phyloP scores from a whole-genome alignment of 2,329 filamentous ascomycete species.

The Xylaria digitata region DNA sequence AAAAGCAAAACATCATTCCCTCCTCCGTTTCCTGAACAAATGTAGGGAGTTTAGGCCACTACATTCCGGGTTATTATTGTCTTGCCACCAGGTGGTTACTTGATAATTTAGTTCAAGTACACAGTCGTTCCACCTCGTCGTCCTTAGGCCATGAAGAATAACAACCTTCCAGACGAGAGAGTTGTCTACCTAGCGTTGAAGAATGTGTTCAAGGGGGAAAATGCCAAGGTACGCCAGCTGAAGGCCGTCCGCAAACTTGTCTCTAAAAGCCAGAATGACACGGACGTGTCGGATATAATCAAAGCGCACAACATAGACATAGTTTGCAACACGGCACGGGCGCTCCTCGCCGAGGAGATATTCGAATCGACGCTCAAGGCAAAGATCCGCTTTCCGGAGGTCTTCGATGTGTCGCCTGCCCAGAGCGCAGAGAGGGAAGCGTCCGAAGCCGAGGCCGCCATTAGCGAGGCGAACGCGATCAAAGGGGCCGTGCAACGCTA shows the following conservation, averaged over 20 bases:
- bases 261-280: neutral
- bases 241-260: slow-evolving; percentile 21
- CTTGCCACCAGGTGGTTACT: neutral
- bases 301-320: slow-evolving; percentile 19
- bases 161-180: slow-evolving; percentile 29
- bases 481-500: slow-evolving; percentile 9
- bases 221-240: slow-evolving; percentile 14
- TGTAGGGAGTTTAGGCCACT: neutral
- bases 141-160: slow-evolving; percentile 13
- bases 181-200: slow-evolving; percentile 33
- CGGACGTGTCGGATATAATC: slow-evolving; percentile 21
- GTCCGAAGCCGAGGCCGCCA: slow-evolving; percentile 22
- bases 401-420: slow-evolving; percentile 23
- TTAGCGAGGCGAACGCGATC: slow-evolving; percentile 26
- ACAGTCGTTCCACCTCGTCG: neutral
- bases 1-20: too few species aligned
- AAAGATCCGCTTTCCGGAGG: slow-evolving; percentile 22
- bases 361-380: slow-evolving; percentile 21
- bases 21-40: neutral
- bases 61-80: neutral
- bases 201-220: slow-evolving; percentile 28
- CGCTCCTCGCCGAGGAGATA: slow-evolving; percentile 20
- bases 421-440: slow-evolving; percentile 24
- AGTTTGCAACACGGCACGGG: slow-evolving; percentile 13
- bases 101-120: neutral